Base-by-base conservation (phyloP, 495 filamentous ascomycete species). In the Margaritispora aquatica region DNA sequence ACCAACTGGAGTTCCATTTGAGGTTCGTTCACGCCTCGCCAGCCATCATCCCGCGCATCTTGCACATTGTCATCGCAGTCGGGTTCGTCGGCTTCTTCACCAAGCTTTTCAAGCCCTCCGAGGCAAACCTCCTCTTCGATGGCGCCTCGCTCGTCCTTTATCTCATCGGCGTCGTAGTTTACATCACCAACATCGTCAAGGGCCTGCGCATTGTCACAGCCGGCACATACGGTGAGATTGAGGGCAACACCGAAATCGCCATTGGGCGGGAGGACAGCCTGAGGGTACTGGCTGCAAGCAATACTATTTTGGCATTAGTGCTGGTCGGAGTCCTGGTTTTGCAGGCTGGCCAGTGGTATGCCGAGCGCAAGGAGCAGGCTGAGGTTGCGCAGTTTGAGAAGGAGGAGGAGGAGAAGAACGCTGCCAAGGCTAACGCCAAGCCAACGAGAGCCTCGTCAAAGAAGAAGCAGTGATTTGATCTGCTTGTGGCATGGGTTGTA, bases 291-390 rank as follows among this genome's bases (percentile, higher is more conserved):
- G 86, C 90, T n/a, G 94, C 94, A 26, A 96, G 89, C 71, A 95
- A 97, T 70, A 96, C 93, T 2, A 98, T 98, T 63, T 67, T 97
- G 41, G 94, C 92, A 51, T 76, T 98, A 38, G 90, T 98, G 24
- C 71, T 97, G 53, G 84, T 96, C 0, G 94, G 94, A 2, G 89
- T 98, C 26, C 66, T 98, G 60, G 89, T 95, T 27, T 75, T 98
- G 67, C 95, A 98, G 83, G 92, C 90, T 8, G 94, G 95, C 13
- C 93, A 97, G 79, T 98, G 94, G 94, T 98, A 98, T 76, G 94
- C 95, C 24, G 91, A 96, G 80, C 76, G 85, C 61, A 96, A 94
- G 82, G 91, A 97, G 71, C 76, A 76, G 68, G 86, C 92, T 73
- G 93, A 97, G 74, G 78, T 77, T 61, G 85, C 82, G 70, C 75